Percentiles rank a stretch among this genome's conserved stretches.
Evolutionary conservation across 345 rosid species (phyloP).

Genomic region (Crucihimalaya himalaica): DNA sequence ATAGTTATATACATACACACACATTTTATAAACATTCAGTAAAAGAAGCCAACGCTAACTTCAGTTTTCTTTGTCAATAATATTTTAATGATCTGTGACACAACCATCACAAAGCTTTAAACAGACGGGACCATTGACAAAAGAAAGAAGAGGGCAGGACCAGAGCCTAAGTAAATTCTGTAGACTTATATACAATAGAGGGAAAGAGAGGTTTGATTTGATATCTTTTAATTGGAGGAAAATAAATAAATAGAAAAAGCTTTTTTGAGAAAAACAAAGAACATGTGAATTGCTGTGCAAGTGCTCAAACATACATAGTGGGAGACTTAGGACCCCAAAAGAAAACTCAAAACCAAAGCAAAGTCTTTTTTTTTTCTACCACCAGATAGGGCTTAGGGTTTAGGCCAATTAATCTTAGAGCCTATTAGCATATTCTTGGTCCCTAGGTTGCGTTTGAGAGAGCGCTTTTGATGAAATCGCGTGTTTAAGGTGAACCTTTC

Average conservation of each 20-base stretch:
- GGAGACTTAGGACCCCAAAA: slow-evolving; percentile 23
- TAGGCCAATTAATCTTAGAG: background rate
- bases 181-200: background rate
- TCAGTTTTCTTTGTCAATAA: background rate
- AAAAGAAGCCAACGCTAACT: background rate
- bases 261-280: background rate
- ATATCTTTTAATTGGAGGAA: background rate
- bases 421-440: slow-evolving; percentile 1
- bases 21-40: background rate
- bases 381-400: background rate
- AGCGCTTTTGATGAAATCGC: background rate
- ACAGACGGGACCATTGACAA: slow-evolving; percentile 10
- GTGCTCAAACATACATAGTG: slow-evolving; percentile 21
- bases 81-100: background rate
- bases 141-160: slow-evolving; percentile 7
- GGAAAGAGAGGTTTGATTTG: background rate
- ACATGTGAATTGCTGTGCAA: slow-evolving; percentile 23
- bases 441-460: background rate
- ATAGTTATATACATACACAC: too few species aligned
- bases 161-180: slow-evolving; percentile 6
- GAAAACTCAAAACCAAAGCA: slow-evolving; percentile 14
- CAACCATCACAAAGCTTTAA: slow-evolving; percentile 6
- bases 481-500: slow-evolving; percentile 4
- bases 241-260: background rate
- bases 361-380: slow-evolving; percentile 12